These are phyloP conservation scores for Cytospora mali DNA, from an alignment of 2,329 filamentous ascomycete genomes.

Conservation along the genomic window DNA sequence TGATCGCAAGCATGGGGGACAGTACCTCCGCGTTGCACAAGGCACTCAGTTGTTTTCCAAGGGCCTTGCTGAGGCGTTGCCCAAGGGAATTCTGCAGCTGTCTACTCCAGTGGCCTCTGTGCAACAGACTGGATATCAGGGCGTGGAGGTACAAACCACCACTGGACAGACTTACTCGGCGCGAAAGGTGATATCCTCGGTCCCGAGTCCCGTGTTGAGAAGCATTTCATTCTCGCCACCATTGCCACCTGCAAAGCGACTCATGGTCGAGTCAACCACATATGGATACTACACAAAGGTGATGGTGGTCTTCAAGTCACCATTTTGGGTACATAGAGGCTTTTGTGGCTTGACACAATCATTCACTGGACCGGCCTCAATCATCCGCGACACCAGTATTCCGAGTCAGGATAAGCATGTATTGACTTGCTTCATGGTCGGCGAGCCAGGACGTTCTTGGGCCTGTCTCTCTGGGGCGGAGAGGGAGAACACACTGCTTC, in stretches of 20 bases:
- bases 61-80: constrained; percentile 41
- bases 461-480: constrained; percentile 30
- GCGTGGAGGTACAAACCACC: constrained; percentile 34
- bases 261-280: constrained; percentile 38
- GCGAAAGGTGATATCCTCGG: constrained; percentile 50
- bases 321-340: not conserved
- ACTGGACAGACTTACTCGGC: constrained; percentile 38
- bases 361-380: constrained; percentile 48
- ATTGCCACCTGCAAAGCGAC: constrained; percentile 46
- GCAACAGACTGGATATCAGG: constrained; percentile 31
- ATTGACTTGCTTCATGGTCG: constrained; percentile 46
- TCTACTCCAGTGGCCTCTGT: constrained; percentile 38
- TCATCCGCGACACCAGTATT: constrained; percentile 48
- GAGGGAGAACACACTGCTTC: constrained; percentile 32
- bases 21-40: constrained; percentile 52
- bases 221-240: constrained; percentile 51
- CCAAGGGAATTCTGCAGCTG: constrained; percentile 35
- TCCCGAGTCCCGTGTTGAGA: constrained; percentile 50
- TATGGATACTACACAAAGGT: constrained; percentile 56
- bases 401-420: constrained; percentile 36
- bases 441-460: constrained; percentile 41
- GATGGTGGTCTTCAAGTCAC: constrained; percentile 44
- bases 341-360: not conserved
- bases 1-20: constrained; percentile 54
- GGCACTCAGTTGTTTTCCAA: constrained; percentile 49